Evolutionary conservation across 495 filamentous ascomycete species (phyloP), one percentile per base, ranked within the genome.

Genomic region (Beverwykella pulmonaria): DNA sequence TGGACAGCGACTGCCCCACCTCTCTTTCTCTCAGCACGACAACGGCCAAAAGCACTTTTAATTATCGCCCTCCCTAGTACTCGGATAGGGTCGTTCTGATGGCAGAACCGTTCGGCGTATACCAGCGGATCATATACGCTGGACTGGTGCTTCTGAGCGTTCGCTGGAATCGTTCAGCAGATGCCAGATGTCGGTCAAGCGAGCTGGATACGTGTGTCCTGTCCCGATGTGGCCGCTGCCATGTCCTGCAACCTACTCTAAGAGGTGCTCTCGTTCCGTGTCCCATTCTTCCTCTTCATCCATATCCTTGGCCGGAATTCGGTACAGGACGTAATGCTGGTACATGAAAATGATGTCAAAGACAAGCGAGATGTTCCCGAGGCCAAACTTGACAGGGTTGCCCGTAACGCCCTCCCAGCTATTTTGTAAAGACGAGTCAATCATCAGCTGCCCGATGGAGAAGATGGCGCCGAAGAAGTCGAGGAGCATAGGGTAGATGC

Each of bases 331-430:
- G 73, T 92, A 97, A 79, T 98, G 94, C 76, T 98, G 94, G 19
- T 82, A 73, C 49, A 96, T 85, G 69, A 97, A 98, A 25, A 97
- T 78, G 6, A 88, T 27, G 72, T 97, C 93, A 72, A 96, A 97
- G n/a, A 90, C 65, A 61, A 97, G 87, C 46, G 87, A 88, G 55
- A 96, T 82, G 71, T 94, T 92, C 7, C 89, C 88, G 50, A 98
- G 79, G 17, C 86, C 85, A 56, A 98, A 83, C 78, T 98, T 98
- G 67, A 93, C 87, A 2, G 93, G 92, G 68, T 98, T 98, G 0
- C 95, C 94, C 0, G 87, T 89, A 59, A 98, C 80, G 1, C 93
- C 94, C 8, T 87, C 89, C 92, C 92, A 97, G 75, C 96, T 91
- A 30, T 81, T 80, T 73, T 96, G 89, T 10, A 96, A 75, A 63